Percentiles rank a stretch among this genome's conserved stretches.
These are phyloP conservation scores for Bruguiera gymnorhiza DNA, from an alignment of 345 rosid species.

Conservation along the genomic window DNA sequence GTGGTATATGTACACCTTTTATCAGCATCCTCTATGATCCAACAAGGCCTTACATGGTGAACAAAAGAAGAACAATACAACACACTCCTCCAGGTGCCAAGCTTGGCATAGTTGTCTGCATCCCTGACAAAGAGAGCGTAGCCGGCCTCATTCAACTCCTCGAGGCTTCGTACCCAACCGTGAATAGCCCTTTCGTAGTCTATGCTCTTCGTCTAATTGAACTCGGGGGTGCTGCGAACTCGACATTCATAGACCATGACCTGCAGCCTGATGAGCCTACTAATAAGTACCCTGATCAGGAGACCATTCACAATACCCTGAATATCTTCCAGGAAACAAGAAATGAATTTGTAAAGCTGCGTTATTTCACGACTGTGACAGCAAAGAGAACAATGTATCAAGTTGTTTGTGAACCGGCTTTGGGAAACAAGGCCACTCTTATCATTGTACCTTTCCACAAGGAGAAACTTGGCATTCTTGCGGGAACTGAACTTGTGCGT, in stretches of 20 bases:
- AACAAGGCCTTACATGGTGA: conserved; percentile 60
- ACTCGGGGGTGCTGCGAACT: conserved; percentile 53
- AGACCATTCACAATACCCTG: conserved; percentile 41
- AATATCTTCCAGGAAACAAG: conserved; percentile 38
- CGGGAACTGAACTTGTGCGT: conserved; percentile 28
- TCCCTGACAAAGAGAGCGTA: conserved; percentile 42
- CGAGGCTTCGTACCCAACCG: conserved; percentile 52
- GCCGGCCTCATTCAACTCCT: conserved; percentile 50
- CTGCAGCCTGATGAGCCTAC: not conserved
- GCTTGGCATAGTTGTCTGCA: conserved; percentile 44
- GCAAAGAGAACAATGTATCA: conserved; percentile 65
- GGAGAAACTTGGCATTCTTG: conserved; percentile 25
- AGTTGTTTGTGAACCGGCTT: conserved; percentile 65
- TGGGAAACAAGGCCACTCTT: conserved; percentile 42
- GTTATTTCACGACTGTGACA: conserved; percentile 43
- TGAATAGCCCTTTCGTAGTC: conserved; percentile 34
- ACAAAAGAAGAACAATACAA: conserved; percentile 67
- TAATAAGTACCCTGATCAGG: not conserved
- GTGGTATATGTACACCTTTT: conserved; percentile 38
- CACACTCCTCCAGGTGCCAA: conserved; percentile 47
- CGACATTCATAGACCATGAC: conserved; percentile 9
- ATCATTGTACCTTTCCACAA: conserved; percentile 55
- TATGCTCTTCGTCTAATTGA: conserved; percentile 58
- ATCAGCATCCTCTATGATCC: conserved; percentile 69
- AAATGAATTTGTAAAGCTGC: conserved; percentile 25